Evolutionary conservation across 2,329 filamentous ascomycete species (phyloP).

Genomic region (Alternaria longipes): DNA sequence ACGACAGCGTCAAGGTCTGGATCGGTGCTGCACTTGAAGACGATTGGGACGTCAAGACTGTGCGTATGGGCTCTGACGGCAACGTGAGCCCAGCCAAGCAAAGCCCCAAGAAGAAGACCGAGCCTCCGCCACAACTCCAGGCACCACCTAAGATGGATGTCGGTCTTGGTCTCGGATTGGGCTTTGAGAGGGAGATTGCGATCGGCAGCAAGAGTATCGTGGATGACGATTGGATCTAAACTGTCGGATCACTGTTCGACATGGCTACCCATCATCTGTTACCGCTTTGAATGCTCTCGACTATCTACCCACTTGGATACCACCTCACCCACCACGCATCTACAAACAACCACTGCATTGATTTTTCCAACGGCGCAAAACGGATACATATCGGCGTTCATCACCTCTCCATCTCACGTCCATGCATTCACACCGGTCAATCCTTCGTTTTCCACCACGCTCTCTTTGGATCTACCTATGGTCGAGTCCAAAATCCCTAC

Average conservation of each 20-base stretch:
- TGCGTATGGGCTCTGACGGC: conserved; percentile 71
- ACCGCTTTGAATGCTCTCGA: background rate
- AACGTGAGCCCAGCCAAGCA: conserved; percentile 47
- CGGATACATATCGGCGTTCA: conserved; percentile 4
- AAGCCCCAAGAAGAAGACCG: conserved; percentile 54
- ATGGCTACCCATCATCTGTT: background rate
- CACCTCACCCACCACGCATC: background rate
- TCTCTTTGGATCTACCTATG: background rate
- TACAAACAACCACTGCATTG: background rate
- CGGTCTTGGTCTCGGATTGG: conserved; percentile 37
- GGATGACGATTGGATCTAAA: conserved; percentile 47
- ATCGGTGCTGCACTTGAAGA: conserved; percentile 87
- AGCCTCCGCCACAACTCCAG: conserved; percentile 49
- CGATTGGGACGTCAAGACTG: conserved; percentile 83
- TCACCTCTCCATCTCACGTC: conserved; percentile 1
- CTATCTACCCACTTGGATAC: background rate
- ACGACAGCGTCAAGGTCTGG: conserved; percentile 89
- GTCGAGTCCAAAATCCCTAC: background rate
- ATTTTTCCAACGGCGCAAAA: background rate
- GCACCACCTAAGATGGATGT: conserved; percentile 52
- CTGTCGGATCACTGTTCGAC: background rate
- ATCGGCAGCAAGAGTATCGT: conserved; percentile 25
- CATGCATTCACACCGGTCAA: background rate
- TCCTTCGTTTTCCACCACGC: background rate
- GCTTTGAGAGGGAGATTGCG: conserved; percentile 44